Conservation (phyloP, 805 yeast genomes). For the Sugiyamaella chiloensis region DNA sequence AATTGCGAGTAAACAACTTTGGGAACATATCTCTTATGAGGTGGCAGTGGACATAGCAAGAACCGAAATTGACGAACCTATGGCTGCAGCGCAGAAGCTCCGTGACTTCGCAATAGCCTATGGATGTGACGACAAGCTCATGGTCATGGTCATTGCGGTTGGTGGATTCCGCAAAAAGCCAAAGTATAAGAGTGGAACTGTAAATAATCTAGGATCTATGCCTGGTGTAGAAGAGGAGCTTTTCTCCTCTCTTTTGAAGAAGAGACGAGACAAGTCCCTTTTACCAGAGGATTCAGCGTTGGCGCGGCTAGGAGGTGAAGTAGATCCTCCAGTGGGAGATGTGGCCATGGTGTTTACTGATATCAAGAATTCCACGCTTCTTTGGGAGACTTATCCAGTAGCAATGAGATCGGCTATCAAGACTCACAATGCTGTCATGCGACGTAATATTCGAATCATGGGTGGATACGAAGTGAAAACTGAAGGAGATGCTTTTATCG, state of each 20-base stretch:
- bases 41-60: conserved; percentile 88
- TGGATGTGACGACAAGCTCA: conserved; percentile 75
- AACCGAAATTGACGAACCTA: conserved; percentile 71
- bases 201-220: conserved; percentile 13
- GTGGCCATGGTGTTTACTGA: conserved; percentile 96
- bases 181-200: conserved; percentile 12
- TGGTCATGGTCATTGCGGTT: conserved; percentile 75
- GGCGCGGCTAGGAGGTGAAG: conserved; percentile 77
- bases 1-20: conserved; percentile 75
- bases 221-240: conserved; percentile 31
- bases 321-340: conserved; percentile 91
- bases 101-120: conserved; percentile 93
- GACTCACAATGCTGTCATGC: conserved; percentile 90
- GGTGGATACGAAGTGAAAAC: conserved; percentile 99
- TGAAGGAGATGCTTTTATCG: conserved; percentile 99
- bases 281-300: conserved; percentile 70
- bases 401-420: conserved; percentile 97
- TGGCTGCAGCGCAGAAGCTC: conserved; percentile 86
- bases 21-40: conserved; percentile 81
- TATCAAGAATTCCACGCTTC: conserved; percentile 85
- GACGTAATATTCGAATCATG: conserved; percentile 84
- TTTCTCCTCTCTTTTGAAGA: conserved; percentile 33
- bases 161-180: conserved; percentile 24
- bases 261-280: conserved; percentile 49
- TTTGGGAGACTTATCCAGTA: conserved; percentile 90